phyloP scores from a whole-genome alignment of 306 rosid species.

The Quercus rubra region DNA sequence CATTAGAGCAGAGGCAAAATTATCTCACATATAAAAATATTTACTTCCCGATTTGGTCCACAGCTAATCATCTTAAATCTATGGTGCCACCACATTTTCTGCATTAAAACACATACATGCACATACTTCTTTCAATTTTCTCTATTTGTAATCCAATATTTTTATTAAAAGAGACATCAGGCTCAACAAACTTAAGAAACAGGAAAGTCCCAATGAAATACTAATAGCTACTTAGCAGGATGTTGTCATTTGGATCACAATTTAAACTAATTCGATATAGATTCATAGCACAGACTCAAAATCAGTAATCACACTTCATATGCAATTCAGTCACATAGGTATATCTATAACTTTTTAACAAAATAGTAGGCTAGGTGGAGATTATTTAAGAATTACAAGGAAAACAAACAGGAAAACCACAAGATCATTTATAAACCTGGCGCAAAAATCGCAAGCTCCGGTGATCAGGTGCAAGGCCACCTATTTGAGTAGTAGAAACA shows the following conservation, averaged over 20 bases:
- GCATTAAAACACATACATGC: background rate
- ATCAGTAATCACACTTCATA: background rate
- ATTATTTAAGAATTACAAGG: background rate
- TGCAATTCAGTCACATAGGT: background rate
- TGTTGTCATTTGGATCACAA: background rate
- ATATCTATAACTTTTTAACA: background rate
- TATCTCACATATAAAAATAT: background rate
- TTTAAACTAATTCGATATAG: background rate
- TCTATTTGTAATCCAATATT: background rate
- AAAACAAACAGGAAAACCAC: constrained; percentile 13
- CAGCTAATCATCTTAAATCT: background rate
- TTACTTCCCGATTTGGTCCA: background rate
- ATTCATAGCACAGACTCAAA: background rate
- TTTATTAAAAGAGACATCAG: background rate
- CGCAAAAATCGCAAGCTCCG: constrained; percentile 82
- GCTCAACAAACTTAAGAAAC: constrained; percentile 1
- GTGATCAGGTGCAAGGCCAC: constrained; percentile 88
- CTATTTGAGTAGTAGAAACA: constrained; percentile 81
- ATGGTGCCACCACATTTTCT: background rate
- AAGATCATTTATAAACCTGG: constrained; percentile 50
- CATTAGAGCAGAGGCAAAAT: background rate
- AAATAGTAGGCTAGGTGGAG: background rate
- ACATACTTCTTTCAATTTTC: background rate
- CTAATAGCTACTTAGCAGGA: background rate
- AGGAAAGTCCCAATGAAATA: background rate